Base-by-base conservation (phyloP, 23 red algal species). In the Gracilaria caudata region DNA sequence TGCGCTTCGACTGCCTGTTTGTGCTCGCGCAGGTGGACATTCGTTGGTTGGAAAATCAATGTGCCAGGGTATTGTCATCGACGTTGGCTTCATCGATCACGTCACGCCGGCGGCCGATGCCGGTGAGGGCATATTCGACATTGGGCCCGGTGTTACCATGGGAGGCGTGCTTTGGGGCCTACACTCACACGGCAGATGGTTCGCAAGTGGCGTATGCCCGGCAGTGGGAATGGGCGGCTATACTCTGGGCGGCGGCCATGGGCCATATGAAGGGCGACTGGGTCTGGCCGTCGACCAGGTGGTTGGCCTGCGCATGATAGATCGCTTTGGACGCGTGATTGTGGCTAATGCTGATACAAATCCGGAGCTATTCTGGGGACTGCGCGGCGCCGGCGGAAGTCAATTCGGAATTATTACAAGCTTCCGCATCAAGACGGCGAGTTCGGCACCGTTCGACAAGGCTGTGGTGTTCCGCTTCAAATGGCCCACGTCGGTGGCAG, bases 381-480 rank as follows among this genome's bases (percentile, higher is more conserved):
- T 86, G 40, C 65, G 35, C 29, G 82, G 82, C 4, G 82, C 82
- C 36, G 82, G 82, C 2, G 82, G 82, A 5, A 68, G 82, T 29
- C 82, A 86, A 45, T 86, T 86, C 43, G 82, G 82, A 20, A 59
- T 86, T 29, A 66, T 86, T 3, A 86, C 82, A 0, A 59, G 39
- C 20, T 86, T 86, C 64, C 65, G 65, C 17, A 21, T 86, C 16
- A 68, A 57, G 40, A 86, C 82, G n/a, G 82, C 65, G 17, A 19
- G 36, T 4, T 47, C 80, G 32, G 80, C 80, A 36, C 58, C 58
- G 61, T 84, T 84, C n/a, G 80, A 84, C 35, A 64, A 64, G 49
- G 68, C 72, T 33, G 84, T 89, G 55, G 72, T 66, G 68, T 89
- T 89, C 55, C 71, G 73, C 7, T 79, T 89, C 72, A 64, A 59